Evolutionary conservation across 2,329 filamentous ascomycete species (phyloP), one percentile per base, ranked within the genome.

Genomic region (Tolypocladium ovalisporum): DNA sequence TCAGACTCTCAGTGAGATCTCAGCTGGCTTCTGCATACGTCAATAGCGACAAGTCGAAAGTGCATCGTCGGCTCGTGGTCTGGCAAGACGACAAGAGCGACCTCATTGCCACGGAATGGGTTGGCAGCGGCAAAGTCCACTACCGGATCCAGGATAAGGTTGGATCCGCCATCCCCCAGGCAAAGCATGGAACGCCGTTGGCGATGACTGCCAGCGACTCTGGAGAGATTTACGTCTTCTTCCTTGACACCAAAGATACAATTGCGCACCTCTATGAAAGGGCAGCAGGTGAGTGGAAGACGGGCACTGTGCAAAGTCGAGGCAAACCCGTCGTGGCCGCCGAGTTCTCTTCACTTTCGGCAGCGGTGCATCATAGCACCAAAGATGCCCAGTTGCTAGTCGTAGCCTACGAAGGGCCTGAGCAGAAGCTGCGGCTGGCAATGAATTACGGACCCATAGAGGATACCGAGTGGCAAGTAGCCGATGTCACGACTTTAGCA

Each of bases 211-310:
- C 52, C 12, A 61, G 64, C 36, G 57, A 55, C n/a, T 40, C 57
- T 4, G 62, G 62, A 5, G 54, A 52, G 8, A 54, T 60, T 7
- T 64, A 67, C 55, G 27, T 65, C 29, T 66, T 67, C 56, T 67
- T 63, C 54, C 49, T 67, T 5, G 59, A 59, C 34, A 57, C 59
- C 17, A 54, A 49, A 15, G 57, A 62, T 47, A 39, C 54, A 7
- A 37, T 65, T 3, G 54, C 58, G 1, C 58, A 66, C 47, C 27
- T 63, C 1, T 62, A 59, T 47, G 56, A 60, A 51, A 32, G 53
- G 7, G n/a, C 57, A 2, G 22, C 19, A 5, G 63, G 63, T 2
- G 53, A 44, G 6, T 65, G 64, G 64, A 61, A 55, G 29, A 27
- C 52, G 8, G 57, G 56, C n/a, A 54, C 36, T 60, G 47, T 53